Evolutionary conservation across 371 early-diverging fungal species (phyloP), one percentile per base, ranked within the genome.

Genomic region (Mucor lusitanicus): DNA sequence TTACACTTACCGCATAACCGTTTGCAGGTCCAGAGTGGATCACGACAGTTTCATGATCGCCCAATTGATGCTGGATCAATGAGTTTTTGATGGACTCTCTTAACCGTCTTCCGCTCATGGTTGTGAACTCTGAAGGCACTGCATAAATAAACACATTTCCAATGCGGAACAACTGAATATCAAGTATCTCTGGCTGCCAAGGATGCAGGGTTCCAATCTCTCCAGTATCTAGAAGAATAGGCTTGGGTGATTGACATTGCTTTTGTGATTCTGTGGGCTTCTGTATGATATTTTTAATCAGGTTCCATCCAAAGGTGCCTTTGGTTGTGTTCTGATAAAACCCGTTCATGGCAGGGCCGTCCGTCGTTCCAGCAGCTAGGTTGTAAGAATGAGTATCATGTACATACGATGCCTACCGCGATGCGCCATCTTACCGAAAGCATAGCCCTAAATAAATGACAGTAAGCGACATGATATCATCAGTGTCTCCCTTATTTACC

Each of bases 351-450:
- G 75, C 80, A 30, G 78, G 78, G 3, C 78, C 85, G 76, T 90
- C 91, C 0, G 88, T 89, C 17, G 91, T 90, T 55, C 90, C 91
- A 42, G 88, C 88, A 61, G 85, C 83, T 76, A 83, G 69, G 13
- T 13, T 19, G 23, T 50, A 6, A 9, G 6, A 12, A 23, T 25
- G 25, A 23, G 50, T 8, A 32, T 32, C 13, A 33, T 33, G 33
- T 35, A n/a, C 6, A 33, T 32, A 17, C 17, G 32, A n/a, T 56
- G 15, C 12, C 1, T 19, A 7, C 4, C 13, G 5, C 25, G 3
- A 11, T 27, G 17, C 11, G 2, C 17, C 6, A 56, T 25, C 30
- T 67, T 74, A 76, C 79, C 74, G 63, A 81, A 77, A 40, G 71
- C 75, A 69, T 76, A 74, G 9, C 80, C 72, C 76, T 73, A 65